Conservation (phyloP, 169 alveolate species). For the Neospora caninum region DNA sequence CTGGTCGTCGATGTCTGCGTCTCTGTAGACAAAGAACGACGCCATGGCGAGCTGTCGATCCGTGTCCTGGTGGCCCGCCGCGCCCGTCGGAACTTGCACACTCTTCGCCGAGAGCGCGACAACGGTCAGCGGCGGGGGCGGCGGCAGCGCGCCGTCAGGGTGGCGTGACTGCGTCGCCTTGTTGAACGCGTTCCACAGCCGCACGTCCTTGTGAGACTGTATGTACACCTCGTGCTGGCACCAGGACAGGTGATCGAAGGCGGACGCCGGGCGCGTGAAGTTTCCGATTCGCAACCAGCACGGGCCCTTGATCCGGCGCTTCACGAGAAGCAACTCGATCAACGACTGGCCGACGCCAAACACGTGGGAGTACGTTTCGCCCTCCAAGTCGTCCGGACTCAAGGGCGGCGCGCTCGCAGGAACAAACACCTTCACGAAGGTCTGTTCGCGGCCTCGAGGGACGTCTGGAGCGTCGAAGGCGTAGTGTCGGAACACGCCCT, state of each 20-base stretch:
- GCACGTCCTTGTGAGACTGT: slow-evolving; percentile 46
- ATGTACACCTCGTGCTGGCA: slow-evolving; percentile 54
- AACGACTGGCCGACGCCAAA: slow-evolving; percentile 63
- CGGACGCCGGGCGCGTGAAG: slow-evolving; percentile 20
- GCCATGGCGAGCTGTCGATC: slow-evolving; percentile 28
- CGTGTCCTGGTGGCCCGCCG: background rate
- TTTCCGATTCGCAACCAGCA: slow-evolving; percentile 78
- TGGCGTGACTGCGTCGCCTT: background rate
- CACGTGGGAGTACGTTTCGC: slow-evolving; percentile 62
- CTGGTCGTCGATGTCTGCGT: slow-evolving; percentile 52
- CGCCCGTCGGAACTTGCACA: background rate
- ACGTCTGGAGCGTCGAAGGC: slow-evolving; percentile 67
- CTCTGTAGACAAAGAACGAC: slow-evolving; percentile 8
- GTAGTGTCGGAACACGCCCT: slow-evolving; percentile 54
- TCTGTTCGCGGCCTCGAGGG: slow-evolving; percentile 38
- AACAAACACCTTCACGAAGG: slow-evolving; percentile 32
- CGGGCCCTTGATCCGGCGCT: slow-evolving; percentile 85
- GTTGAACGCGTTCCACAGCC: slow-evolving; percentile 42
- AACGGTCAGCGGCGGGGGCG: slow-evolving; percentile 51
- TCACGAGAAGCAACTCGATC: slow-evolving; percentile 68
- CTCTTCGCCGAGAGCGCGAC: slow-evolving; percentile 33
- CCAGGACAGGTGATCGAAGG: slow-evolving; percentile 58
- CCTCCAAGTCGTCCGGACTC: slow-evolving; percentile 45
- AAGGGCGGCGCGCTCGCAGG: slow-evolving; percentile 39
- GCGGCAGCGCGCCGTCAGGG: slow-evolving; percentile 24